Conservation (phyloP, 257 asterid genomes). For the Sherardia arvensis region DNA sequence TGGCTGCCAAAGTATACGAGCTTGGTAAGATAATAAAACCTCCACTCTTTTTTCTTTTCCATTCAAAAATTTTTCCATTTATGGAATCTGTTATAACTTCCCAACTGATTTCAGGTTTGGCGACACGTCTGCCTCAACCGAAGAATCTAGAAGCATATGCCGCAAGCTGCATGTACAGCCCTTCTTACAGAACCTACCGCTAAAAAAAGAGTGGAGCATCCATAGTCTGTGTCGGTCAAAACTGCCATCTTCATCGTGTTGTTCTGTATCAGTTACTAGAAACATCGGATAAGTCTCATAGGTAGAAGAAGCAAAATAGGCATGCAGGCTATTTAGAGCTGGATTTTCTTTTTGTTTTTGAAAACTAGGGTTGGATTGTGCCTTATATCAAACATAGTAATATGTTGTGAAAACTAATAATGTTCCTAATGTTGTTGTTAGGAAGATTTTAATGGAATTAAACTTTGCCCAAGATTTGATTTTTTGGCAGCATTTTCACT, state of each 20-base stretch:
- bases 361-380: constrained; percentile 5
- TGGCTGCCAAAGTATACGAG: constrained; percentile 87
- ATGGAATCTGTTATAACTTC: background rate
- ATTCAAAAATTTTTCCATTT: too few relatives aligned
- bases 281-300: constrained; percentile 9
- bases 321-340: constrained; percentile 3
- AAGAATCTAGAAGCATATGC: constrained; percentile 57
- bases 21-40: constrained; percentile 59
- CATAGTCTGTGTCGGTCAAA: background rate
- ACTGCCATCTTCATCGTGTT: background rate
- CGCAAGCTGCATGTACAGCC: constrained; percentile 92
- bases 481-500: too few relatives aligned
- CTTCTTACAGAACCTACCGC: constrained; percentile 66
- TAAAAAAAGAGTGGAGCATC: constrained; percentile 28
- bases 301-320: constrained; percentile 10
- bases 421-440: background rate
- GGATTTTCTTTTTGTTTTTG: too few relatives aligned
- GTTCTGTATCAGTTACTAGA: background rate
- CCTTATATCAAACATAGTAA: background rate
- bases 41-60: too few relatives aligned
- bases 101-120: constrained; percentile 48
- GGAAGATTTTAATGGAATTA: background rate
- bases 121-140: constrained; percentile 78
- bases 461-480: background rate
- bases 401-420: constrained; percentile 1